These are phyloP conservation scores for Urochloa ruziziensis DNA, from an alignment of 176 grass and related monocot genomes.

Conservation along the genomic window DNA sequence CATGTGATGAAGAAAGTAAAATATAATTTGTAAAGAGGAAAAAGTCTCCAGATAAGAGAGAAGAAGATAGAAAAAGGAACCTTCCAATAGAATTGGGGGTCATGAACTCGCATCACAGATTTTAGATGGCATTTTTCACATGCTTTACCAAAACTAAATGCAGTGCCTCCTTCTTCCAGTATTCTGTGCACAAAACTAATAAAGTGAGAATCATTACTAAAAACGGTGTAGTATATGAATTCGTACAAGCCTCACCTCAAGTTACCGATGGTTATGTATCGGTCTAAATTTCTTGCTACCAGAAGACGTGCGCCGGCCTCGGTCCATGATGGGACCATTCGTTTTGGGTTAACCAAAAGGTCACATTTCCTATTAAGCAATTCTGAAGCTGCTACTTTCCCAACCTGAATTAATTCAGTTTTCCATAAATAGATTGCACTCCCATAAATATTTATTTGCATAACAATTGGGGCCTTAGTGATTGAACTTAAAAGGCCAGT, in stretches of 20 bases:
- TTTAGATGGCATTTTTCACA: slow-evolving; percentile 40
- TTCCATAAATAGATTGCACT: background rate
- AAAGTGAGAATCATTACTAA: background rate
- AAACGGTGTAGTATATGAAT: background rate
- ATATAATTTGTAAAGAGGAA: background rate
- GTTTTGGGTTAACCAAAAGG: slow-evolving; percentile 57
- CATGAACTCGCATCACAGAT: slow-evolving; percentile 58
- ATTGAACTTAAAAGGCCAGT: background rate
- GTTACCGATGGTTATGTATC: slow-evolving; percentile 62
- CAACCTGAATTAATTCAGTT: slow-evolving; percentile 44
- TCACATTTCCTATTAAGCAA: slow-evolving; percentile 29
- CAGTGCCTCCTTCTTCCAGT: slow-evolving; percentile 72
- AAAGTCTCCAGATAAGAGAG: background rate
- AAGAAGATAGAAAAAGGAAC: slow-evolving; percentile 27
- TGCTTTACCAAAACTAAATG: slow-evolving; percentile 50
- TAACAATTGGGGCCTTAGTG: background rate
- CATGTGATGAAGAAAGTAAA: background rate
- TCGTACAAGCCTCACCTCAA: slow-evolving; percentile 53
- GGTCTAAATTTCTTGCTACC: slow-evolving; percentile 55
- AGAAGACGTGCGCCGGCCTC: slow-evolving; percentile 63
- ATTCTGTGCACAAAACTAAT: slow-evolving; percentile 27
- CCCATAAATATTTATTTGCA: background rate
- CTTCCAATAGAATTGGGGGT: slow-evolving; percentile 88
- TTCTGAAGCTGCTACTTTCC: slow-evolving; percentile 48
- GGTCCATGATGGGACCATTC: slow-evolving; percentile 63